Evolutionary conservation across 148 eudicot species (phyloP).

Genomic region (Persicaria maculosa): DNA sequence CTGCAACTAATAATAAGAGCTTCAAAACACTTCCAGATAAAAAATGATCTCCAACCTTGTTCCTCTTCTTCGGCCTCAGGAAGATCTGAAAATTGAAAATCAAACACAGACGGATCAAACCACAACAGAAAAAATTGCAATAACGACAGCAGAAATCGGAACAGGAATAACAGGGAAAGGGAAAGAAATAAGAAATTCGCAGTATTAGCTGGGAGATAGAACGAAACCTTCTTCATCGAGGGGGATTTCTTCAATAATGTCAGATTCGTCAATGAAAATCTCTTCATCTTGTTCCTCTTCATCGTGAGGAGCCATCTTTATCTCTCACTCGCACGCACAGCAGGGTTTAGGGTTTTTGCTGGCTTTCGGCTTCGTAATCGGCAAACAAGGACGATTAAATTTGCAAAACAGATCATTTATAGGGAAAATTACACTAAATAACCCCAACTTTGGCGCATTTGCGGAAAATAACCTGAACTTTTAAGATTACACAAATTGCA

Average conservation of each 20-base stretch:
- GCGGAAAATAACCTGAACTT: no score
- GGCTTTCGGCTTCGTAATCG: no score
- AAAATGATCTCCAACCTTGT: constrained; percentile 23
- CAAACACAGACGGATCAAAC: not conserved
- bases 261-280: constrained; percentile 16
- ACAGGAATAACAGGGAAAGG: not conserved
- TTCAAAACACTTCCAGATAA: constrained; percentile 11
- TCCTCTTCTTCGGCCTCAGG: constrained; percentile 39
- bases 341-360: no score
- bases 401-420: no score
- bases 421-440: no score
- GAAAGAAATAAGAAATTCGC: not conserved
- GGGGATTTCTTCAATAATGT: constrained; percentile 18
- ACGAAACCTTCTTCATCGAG: constrained; percentile 18
- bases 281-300: constrained; percentile 13
- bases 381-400: no score
- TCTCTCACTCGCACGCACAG: not conserved
- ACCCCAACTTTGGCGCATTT: no score
- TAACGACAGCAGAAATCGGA: not conserved
- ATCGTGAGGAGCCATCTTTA: constrained; percentile 4
- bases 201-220: not conserved
- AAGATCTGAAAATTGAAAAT: constrained; percentile 24
- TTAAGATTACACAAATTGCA: no score
- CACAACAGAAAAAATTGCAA: not conserved
- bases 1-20: not conserved